These are phyloP conservation scores for Lyophyllum shimeji DNA, from an alignment of 768 basidiomycete genomes.

Conservation along the genomic window DNA sequence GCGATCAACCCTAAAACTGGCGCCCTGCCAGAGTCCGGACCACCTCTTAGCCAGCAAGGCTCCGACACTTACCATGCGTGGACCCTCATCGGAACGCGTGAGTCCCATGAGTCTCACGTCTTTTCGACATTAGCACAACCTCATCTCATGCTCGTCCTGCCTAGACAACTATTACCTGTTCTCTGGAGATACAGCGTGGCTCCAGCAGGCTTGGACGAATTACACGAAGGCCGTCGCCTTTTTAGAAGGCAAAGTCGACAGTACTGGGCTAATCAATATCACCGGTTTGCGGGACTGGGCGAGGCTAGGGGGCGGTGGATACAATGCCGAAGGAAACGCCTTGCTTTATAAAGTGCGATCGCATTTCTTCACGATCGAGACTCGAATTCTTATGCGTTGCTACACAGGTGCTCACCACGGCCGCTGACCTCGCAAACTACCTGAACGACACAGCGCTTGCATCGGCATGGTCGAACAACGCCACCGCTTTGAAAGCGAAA, in stretches of 20 bases:
- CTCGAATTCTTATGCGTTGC: constrained; percentile 12
- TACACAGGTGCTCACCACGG: constrained; percentile 46
- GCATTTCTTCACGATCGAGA: not conserved
- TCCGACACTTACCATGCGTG: constrained; percentile 59
- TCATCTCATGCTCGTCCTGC: not conserved
- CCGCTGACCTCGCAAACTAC: constrained; percentile 41
- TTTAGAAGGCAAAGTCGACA: constrained; percentile 50
- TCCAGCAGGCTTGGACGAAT: constrained; percentile 51
- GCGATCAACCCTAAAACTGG: constrained; percentile 51
- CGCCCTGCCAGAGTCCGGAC: constrained; percentile 55
- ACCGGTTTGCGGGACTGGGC: constrained; percentile 62
- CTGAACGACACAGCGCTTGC: constrained; percentile 35
- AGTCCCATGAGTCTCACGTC: constrained; percentile 38
- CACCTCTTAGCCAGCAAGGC: constrained; percentile 43
- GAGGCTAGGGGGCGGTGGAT: constrained; percentile 52
- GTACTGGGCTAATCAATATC: constrained; percentile 50
- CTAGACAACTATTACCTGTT: constrained; percentile 57
- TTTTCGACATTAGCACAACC: not conserved
- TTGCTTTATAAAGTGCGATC: constrained; percentile 19
- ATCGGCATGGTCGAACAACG: constrained; percentile 40
- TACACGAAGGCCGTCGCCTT: constrained; percentile 57
- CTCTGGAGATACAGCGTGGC: constrained; percentile 52
- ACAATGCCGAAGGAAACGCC: constrained; percentile 57
- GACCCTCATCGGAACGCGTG: constrained; percentile 58
- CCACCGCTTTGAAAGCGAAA: constrained; percentile 43